Base-by-base conservation (phyloP, 768 basidiomycete genomes). In the Ramaria sp. region DNA sequence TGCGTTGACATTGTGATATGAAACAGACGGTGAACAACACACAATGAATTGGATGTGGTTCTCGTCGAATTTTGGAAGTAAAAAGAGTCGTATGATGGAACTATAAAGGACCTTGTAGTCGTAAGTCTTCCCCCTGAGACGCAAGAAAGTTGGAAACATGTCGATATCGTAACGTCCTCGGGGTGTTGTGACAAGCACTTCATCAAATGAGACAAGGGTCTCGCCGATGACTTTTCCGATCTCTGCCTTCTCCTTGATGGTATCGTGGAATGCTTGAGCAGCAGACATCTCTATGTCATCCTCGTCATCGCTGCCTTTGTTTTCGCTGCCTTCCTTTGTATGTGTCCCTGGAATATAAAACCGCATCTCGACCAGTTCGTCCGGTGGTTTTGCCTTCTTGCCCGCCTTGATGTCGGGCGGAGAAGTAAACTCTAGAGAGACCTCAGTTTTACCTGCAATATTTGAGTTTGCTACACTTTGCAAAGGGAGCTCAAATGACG, bases 121-220 rank as follows among this genome's bases (percentile, higher is more conserved):
- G 71, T 98, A 98, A 1, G 94, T 97, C 72, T 97, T 96, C 53
- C 96, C 96, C n/a, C 93, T 86, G 33, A 98, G 73, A 12, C 96
- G 85, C 66, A 99, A 70, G 74, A 93, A 98, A 53, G 90, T 89
- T 24, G 84, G 84, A 76, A 91, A 97, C 88, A 99, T 92, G 72
- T 98, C 96, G 72, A 99, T 86, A 64, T 97, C 94, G 69, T 94
- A 96, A 54, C 92, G 85, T 53, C 95, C 94, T 77, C 95, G 84
- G 59, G 96, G 96, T 0, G 96, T 98, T 46, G 93, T 76, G 4
- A 98, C 91, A 22, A 93, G 79, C 15, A 98, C 87, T 63, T 99
- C 96, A 65, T 92, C 89, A 64, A 99, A 96, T 68, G 90, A 89
- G 63, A 96, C 78, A 33, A 99, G 89, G 58, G 91, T 80, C 65